phyloP scores from a whole-genome alignment of 2,329 filamentous ascomycete genomes.

The Fusarium poae region DNA sequence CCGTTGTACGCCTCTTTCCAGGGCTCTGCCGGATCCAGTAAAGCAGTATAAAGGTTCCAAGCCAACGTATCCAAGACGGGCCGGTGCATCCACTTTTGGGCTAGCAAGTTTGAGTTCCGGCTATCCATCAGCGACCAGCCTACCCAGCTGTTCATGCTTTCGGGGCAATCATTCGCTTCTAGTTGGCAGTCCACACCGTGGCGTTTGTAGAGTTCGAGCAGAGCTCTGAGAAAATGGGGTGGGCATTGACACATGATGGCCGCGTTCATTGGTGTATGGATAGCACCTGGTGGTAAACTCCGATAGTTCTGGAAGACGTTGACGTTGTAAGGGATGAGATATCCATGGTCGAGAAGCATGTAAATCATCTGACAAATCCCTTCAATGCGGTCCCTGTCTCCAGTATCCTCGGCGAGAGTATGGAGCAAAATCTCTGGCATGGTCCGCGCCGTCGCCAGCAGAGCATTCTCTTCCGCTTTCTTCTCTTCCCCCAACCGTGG shows the following conservation, averaged over 20 bases:
- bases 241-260: neutral
- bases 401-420: neutral
- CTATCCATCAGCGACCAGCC: neutral
- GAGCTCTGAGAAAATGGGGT: neutral
- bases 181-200: neutral
- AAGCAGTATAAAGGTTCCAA: neutral
- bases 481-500: neutral
- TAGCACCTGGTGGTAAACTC: no score
- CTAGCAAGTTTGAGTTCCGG: no score
- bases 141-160: neutral
- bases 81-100: neutral
- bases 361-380: slow-evolving; percentile 12
- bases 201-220: neutral
- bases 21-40: rapidly evolving
- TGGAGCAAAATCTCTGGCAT: neutral
- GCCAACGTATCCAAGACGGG: rapidly evolving
- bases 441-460: neutral
- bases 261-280: neutral
- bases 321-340: neutral
- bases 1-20: neutral
- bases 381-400: neutral
- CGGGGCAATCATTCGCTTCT: rapidly evolving
- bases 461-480: rapidly evolving
- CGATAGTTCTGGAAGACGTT: neutral
- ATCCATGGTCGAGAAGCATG: neutral